These are phyloP conservation scores for Rhytidhysteron rufulum DNA, from an alignment of 2,329 filamentous ascomycete genomes.

Conservation along the genomic window DNA sequence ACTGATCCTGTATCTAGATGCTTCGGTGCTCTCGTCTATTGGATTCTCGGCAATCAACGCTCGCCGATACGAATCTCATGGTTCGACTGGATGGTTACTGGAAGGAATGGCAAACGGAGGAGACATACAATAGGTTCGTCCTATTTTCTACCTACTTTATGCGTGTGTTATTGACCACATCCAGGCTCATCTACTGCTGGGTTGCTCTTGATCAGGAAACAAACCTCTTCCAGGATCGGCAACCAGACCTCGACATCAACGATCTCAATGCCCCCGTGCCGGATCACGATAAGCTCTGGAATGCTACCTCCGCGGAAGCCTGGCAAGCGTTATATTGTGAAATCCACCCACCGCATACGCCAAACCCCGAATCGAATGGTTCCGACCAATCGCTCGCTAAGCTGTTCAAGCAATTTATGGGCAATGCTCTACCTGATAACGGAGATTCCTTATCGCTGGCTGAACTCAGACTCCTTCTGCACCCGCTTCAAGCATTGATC, in stretches of 20 bases:
- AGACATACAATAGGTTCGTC: slow-evolving; percentile 48
- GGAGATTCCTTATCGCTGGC: too few relatives aligned
- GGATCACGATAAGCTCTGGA: too few relatives aligned
- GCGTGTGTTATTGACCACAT: neutral
- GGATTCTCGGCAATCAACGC: slow-evolving; percentile 41
- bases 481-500: slow-evolving; percentile 53
- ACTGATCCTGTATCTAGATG: too few relatives aligned
- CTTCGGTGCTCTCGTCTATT: too few relatives aligned
- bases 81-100: slow-evolving; percentile 45
- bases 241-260: slow-evolving; percentile 50
- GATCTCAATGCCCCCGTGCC: slow-evolving; percentile 55
- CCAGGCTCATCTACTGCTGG: slow-evolving; percentile 57
- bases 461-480: slow-evolving; percentile 53
- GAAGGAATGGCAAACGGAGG: slow-evolving; percentile 51
- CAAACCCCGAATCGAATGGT: neutral
- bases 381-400: slow-evolving; percentile 42
- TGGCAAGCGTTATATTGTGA: slow-evolving; percentile 39
- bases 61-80: slow-evolving; percentile 37
- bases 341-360: neutral
- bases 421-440: slow-evolving; percentile 42
- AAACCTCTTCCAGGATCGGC: slow-evolving; percentile 53
- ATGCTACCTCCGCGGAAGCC: slow-evolving; percentile 43
- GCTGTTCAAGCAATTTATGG: slow-evolving; percentile 54
- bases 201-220: slow-evolving; percentile 60
- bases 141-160: neutral